These are phyloP conservation scores for Populus trichocarpa DNA, from an alignment of 441 rosid genomes.

Conservation along the genomic window DNA sequence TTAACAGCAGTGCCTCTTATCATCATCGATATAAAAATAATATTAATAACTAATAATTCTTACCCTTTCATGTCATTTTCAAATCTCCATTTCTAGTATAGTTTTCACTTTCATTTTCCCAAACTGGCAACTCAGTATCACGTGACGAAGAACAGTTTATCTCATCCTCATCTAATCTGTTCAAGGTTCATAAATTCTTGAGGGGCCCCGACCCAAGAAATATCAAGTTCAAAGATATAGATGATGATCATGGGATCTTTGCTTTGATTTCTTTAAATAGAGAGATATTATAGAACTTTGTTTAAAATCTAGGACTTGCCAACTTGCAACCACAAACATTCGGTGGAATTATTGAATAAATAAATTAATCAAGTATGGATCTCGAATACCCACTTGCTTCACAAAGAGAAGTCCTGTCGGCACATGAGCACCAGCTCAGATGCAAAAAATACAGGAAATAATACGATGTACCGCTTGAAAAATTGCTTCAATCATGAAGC, in stretches of 20 bases:
- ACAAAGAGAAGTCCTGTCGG: slow-evolving; percentile 10
- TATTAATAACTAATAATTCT: no score
- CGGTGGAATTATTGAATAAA: slow-evolving; percentile 21
- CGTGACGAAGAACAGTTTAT: neutral
- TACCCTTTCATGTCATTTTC: neutral
- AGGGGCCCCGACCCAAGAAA: neutral
- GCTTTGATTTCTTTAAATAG: neutral
- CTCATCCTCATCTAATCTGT: neutral
- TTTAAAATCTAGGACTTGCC: slow-evolving; percentile 18
- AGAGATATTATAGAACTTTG: neutral
- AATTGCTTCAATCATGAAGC: neutral
- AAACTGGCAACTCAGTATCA: slow-evolving; percentile 6
- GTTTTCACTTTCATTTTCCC: slow-evolving; percentile 14
- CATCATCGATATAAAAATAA: no score
- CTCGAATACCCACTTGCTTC: slow-evolving; percentile 11
- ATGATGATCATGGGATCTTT: neutral
- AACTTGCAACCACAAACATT: slow-evolving; percentile 14
- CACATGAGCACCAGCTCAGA: slow-evolving; percentile 26
- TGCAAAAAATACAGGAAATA: neutral
- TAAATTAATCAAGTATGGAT: slow-evolving; percentile 2
- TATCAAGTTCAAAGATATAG: neutral
- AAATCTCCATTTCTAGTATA: neutral
- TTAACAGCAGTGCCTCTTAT: neutral
- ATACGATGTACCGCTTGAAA: neutral
- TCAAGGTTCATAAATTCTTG: neutral